Percentiles rank a stretch among this genome's conserved stretches.
These are phyloP conservation scores for Yamadazyma laniorum DNA, from an alignment of 805 yeast genomes.

Conservation along the genomic window DNA sequence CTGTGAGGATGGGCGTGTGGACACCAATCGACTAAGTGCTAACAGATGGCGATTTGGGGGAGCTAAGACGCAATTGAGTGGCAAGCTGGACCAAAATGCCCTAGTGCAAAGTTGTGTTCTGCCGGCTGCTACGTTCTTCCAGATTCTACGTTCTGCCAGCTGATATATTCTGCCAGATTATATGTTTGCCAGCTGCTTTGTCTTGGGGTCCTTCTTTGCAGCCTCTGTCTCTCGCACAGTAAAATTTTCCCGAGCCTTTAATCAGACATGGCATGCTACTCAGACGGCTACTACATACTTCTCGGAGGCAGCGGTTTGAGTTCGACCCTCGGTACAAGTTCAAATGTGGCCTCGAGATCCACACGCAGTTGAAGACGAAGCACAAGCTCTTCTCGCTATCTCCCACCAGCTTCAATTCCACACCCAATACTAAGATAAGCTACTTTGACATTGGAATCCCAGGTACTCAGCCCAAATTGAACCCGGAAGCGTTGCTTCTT, in stretches of 20 bases:
- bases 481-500: conserved; percentile 65
- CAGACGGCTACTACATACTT: neutral
- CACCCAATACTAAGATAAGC: conserved; percentile 70
- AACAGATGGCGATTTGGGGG: too few species aligned
- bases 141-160: too few species aligned
- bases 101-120: too few species aligned
- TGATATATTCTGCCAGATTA: too few species aligned
- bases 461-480: conserved; percentile 85
- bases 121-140: too few species aligned
- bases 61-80: too few species aligned
- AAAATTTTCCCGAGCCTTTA: too few species aligned
- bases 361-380: conserved; percentile 77
- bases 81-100: too few species aligned
- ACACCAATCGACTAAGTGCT: too few species aligned
- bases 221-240: too few species aligned
- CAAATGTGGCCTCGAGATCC: conserved; percentile 90
- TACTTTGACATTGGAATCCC: conserved; percentile 86
- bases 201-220: too few species aligned
- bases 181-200: too few species aligned
- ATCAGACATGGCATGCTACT: neutral
- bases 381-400: conserved; percentile 76
- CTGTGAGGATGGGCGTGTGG: conserved; percentile 5
- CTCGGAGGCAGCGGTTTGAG: neutral
- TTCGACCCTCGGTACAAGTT: conserved; percentile 25
- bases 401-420: conserved; percentile 37